Evolutionary conservation across 1,284 basidiomycete species (phyloP), one percentile per base, ranked within the genome.

Genomic region (Naganishia liquefaciens): DNA sequence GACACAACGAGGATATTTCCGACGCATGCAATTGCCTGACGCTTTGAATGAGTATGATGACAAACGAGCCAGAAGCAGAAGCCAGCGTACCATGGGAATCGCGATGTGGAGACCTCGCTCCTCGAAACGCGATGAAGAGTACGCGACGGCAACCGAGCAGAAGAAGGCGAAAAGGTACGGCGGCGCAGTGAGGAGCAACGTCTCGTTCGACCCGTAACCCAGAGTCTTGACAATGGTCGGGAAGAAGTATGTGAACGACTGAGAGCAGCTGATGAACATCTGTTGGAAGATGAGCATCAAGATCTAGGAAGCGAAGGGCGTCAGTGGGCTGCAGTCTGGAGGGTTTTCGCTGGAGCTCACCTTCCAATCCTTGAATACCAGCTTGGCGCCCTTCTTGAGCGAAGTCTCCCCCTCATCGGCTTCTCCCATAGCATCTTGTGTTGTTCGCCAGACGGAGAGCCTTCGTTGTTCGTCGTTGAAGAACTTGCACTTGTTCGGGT

Each of bases 341-440:
- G 3, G 13, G 2, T 7, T 7, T 11, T 17, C 9, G n/a, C 19
- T 49, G 27, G 10, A 49, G 5, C 55, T 54, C 23, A 60, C 63
- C 70, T 78, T 78, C 64, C 68, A 68, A 66, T 77, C 76, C 39
- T 65, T 70, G 53, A 75, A 49, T 9, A 74, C 75, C 50, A 65
- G 54, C 43, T 57, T 64, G 11, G 62, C 62, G 19, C 62, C 54
- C 47, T 55, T 64, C 44, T 50, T 57, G 7, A 64, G 46, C 21
- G 53, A 55, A 11, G 49, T 55, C 39, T 64, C 62, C 33, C 62
- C 54, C 46, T 64, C 62, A 43, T 64, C 62, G 7, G 62, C 44
- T 25, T 64, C 62, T 30, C 62, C 62, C 44, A 55, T 64, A 15
- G 62, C 62, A 51, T 64, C 62, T 37, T 64, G 62, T 6, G 62